These are phyloP conservation scores for Kalanchoe fedtschenkoi DNA, from an alignment of 164 flowering plant species.

Conservation along the genomic window DNA sequence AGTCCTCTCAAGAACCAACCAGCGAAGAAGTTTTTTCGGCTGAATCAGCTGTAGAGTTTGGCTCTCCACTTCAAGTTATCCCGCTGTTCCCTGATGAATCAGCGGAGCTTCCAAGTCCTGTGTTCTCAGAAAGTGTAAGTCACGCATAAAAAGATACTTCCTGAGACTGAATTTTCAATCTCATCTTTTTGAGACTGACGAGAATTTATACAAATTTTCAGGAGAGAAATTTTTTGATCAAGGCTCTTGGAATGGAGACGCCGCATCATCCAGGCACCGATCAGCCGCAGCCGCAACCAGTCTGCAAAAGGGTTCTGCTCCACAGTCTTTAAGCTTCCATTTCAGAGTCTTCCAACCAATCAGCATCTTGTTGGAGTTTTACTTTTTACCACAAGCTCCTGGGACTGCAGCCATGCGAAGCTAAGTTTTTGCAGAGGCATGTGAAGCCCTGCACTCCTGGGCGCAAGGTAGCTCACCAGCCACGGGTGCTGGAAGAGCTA, in stretches of 20 bases:
- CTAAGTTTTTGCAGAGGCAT: constrained; percentile 42
- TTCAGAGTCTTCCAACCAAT: background rate
- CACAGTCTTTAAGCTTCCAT: constrained; percentile 45
- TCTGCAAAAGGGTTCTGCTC: constrained; percentile 81
- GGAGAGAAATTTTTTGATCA: constrained; percentile 78
- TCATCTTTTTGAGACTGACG: background rate
- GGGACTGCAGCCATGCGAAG: constrained; percentile 32
- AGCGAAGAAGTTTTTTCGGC: constrained; percentile 23
- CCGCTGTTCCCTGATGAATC: constrained; percentile 68
- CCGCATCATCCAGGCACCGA: constrained; percentile 26
- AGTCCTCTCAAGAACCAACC: background rate
- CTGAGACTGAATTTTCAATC: too few species aligned
- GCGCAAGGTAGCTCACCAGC: constrained; percentile 14
- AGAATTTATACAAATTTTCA: constrained; percentile 16
- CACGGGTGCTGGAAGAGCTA: constrained; percentile 1
- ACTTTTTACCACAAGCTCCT: constrained; percentile 1
- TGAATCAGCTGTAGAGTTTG: constrained; percentile 36
- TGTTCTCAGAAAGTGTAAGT: constrained; percentile 93
- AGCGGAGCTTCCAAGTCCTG: constrained; percentile 77
- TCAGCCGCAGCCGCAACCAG: constrained; percentile 45
- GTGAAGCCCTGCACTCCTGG: constrained; percentile 30
- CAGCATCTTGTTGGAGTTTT: constrained; percentile 3
- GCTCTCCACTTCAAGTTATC: constrained; percentile 73
- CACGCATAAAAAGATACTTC: too few species aligned
- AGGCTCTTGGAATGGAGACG: constrained; percentile 68